Conservation (phyloP, 306 rosid genomes). For the Vigna trinervia region DNA sequence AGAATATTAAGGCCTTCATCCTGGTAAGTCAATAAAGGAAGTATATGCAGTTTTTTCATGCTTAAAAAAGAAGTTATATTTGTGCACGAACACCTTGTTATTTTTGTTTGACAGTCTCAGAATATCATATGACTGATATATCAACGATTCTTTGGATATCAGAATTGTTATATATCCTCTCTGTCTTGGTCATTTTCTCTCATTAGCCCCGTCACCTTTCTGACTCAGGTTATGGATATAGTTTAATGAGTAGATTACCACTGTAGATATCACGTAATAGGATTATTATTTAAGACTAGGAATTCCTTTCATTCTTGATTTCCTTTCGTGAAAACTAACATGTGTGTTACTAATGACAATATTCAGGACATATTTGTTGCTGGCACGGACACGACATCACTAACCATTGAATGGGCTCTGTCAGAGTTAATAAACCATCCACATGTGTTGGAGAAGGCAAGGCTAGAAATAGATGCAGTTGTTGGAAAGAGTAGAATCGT, state of each 20-base stretch:
- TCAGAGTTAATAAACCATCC: constrained; percentile 76
- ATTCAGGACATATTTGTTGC: constrained; percentile 62
- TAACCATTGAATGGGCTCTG: constrained; percentile 69
- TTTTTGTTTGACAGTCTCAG: too few species aligned
- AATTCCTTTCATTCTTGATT: not conserved
- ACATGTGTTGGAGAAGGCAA: constrained; percentile 54
- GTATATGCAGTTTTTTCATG: too few species aligned
- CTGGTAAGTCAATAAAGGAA: constrained; percentile 43
- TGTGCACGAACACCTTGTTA: not conserved
- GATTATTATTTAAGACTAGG: too few species aligned
- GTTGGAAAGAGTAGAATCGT: constrained; percentile 58
- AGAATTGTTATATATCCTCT: too few species aligned
- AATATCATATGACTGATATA: too few species aligned
- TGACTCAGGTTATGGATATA: too few species aligned
- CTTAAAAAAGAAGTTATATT: not conserved
- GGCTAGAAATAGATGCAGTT: constrained; percentile 55
- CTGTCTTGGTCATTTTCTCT: too few species aligned
- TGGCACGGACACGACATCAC: constrained; percentile 65
- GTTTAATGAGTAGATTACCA: too few species aligned
- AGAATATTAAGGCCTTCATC: constrained; percentile 68
- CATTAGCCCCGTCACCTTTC: too few species aligned
- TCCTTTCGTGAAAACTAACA: not conserved
- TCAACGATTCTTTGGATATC: too few species aligned
- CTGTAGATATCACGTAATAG: too few species aligned
- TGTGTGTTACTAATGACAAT: not conserved